These are phyloP conservation scores for Aleurites moluccanus DNA, from an alignment of 441 rosid species.

Conservation along the genomic window DNA sequence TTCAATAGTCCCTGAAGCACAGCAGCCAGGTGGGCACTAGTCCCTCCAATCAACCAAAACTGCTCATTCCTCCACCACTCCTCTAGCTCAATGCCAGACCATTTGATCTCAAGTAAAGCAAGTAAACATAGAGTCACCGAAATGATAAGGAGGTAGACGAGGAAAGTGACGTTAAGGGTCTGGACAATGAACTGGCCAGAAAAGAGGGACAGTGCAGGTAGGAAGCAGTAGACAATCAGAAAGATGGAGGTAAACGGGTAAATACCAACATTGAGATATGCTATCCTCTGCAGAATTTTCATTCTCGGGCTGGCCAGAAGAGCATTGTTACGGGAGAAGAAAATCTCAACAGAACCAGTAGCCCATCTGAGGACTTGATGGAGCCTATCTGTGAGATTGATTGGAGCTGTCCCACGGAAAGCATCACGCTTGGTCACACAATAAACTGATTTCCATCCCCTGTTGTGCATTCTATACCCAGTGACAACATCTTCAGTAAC, in stretches of 20 bases:
- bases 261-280: constrained; percentile 82
- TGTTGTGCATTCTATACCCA: constrained; percentile 89
- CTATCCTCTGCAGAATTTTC: constrained; percentile 81
- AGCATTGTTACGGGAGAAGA: constrained; percentile 88
- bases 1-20: constrained; percentile 83
- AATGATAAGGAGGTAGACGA: constrained; percentile 63
- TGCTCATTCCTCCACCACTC: constrained; percentile 97
- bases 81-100: constrained; percentile 91
- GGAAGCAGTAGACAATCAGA: constrained; percentile 90
- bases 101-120: constrained; percentile 81
- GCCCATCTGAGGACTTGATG: constrained; percentile 95
- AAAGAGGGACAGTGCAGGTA: constrained; percentile 84
- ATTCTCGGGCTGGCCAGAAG: constrained; percentile 74
- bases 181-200: constrained; percentile 88
- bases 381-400: constrained; percentile 86
- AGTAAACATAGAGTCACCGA: constrained; percentile 64
- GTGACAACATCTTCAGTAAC: constrained; percentile 94
- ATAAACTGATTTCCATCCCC: constrained; percentile 93
- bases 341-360: constrained; percentile 91
- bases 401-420: constrained; percentile 88
- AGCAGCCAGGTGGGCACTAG: constrained; percentile 90
- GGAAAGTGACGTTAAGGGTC: constrained; percentile 74
- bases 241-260: constrained; percentile 85
- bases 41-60: constrained; percentile 90
- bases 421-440: constrained; percentile 92